Evolutionary conservation across 331 rosid genomes (phyloP).

Genomic region (Stylosanthes scabra): DNA sequence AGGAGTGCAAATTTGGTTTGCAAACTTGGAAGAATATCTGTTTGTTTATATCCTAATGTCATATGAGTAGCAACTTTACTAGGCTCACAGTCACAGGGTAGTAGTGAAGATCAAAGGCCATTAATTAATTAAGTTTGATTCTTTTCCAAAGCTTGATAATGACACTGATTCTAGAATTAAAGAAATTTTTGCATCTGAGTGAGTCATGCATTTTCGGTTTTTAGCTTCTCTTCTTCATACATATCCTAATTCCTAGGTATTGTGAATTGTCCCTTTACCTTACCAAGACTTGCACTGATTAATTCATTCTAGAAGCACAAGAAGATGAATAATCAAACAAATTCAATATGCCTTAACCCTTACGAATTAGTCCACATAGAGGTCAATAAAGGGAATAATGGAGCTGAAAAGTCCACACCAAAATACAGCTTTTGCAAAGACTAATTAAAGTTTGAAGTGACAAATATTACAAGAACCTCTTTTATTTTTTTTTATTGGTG

Average conservation of each 20-base stretch:
- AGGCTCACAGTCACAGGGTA: conserved; percentile 2
- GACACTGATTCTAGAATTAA: conserved; percentile 23
- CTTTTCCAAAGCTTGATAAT: conserved; percentile 4
- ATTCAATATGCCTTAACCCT: not conserved
- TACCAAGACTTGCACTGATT: not conserved
- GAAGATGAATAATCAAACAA: not conserved
- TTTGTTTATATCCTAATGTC: not conserved
- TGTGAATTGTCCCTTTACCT: not conserved
- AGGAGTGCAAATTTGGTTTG: not conserved
- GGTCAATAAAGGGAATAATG: conserved; percentile 7
- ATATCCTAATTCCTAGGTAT: not conserved
- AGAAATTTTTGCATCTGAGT: not conserved
- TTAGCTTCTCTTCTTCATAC: not conserved
- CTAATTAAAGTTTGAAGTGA: not conserved
- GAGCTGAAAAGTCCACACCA: conserved; percentile 11
- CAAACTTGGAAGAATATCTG: not conserved
- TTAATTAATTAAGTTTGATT: not conserved
- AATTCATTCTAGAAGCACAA: not conserved
- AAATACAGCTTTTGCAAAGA: not conserved
- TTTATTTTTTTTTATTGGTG: not conserved
- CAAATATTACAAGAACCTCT: not conserved
- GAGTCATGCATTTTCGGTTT: not conserved
- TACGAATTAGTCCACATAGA: conserved; percentile 11
- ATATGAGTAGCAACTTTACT: not conserved
- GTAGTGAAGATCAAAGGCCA: not conserved